Evolutionary conservation across 225 moss, liverwort and hornwort genomes (phyloP).

Genomic region (Takakia lepidozioides): DNA sequence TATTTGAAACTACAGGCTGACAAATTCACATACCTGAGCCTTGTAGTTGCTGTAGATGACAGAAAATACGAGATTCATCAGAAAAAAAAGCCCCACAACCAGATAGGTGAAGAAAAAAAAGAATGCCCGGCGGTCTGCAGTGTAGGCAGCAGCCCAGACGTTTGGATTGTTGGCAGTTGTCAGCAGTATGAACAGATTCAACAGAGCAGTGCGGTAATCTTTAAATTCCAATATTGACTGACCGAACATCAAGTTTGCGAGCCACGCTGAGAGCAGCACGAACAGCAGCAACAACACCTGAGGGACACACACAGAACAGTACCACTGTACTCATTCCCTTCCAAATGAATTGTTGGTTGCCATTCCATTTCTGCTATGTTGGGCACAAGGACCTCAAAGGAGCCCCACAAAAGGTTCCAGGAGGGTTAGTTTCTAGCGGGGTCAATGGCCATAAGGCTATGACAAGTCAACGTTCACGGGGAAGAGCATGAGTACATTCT

Average conservation of each 20-base stretch:
- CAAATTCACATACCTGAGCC: constrained; percentile 43
- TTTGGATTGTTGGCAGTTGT: constrained; percentile 89
- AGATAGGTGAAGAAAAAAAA: constrained; percentile 73
- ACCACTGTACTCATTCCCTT: too few relatives aligned
- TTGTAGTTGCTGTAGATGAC: constrained; percentile 81
- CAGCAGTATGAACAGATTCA: constrained; percentile 62
- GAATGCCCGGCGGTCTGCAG: constrained; percentile 42
- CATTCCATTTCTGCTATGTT: too few relatives aligned
- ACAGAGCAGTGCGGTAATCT: constrained; percentile 49
- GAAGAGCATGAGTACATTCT: too few relatives aligned
- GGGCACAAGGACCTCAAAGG: too few relatives aligned
- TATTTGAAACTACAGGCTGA: not conserved
- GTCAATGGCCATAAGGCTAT: too few relatives aligned
- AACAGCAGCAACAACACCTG: constrained; percentile 59
- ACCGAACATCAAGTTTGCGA: constrained; percentile 52
- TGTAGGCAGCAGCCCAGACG: constrained; percentile 62
- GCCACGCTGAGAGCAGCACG: constrained; percentile 55
- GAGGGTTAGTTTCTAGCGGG: too few relatives aligned
- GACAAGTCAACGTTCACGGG: too few relatives aligned
- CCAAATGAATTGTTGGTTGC: too few relatives aligned
- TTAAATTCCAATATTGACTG: constrained; percentile 30
- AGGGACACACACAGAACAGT: too few relatives aligned
- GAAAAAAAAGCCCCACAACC: constrained; percentile 58
- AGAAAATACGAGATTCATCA: constrained; percentile 67
- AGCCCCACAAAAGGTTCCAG: too few relatives aligned